Conservation (phyloP, 1,284 basidiomycete species). For the Cutaneotrichosporon sp. region DNA sequence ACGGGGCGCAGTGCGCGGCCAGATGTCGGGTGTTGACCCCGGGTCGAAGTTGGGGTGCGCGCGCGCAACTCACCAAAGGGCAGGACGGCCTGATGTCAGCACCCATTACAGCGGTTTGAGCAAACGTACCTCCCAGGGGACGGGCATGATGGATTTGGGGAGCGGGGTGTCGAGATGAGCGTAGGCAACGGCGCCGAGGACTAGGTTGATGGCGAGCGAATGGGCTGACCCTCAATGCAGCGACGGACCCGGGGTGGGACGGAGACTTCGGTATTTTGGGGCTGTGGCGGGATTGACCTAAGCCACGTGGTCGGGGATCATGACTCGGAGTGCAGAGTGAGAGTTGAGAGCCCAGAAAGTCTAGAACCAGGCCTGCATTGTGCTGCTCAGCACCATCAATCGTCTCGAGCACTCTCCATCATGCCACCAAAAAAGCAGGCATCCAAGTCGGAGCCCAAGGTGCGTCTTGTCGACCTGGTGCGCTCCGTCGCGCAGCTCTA, state of each 20-base stretch:
- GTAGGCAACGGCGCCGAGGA: conserved; percentile 2
- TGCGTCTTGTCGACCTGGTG: not conserved
- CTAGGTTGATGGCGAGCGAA: conserved; percentile 8
- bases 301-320: conserved; percentile 4
- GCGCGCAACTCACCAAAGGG: conserved; percentile 69
- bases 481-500: conserved; percentile 11
- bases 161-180: not conserved
- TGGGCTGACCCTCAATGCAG: conserved; percentile 18
- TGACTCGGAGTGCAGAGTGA: not conserved
- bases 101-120: not conserved
- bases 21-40: not conserved
- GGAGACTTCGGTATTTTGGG: conserved; percentile 1
- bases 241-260: not conserved
- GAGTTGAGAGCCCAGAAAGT: not conserved
- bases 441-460: conserved; percentile 34
- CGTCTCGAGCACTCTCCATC: not conserved
- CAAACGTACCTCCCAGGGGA: conserved; percentile 72
- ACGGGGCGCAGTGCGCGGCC: conserved; percentile 1
- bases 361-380: not conserved
- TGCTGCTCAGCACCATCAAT: not conserved
- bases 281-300: not conserved
- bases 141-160: conserved; percentile 64
- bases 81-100: conserved; percentile 66
- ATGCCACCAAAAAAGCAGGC: conserved; percentile 51
- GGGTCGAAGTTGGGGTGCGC: conserved; percentile 8